Evolutionary conservation across 805 yeast species (phyloP).

Genomic region (Ogataea ramenticola): DNA sequence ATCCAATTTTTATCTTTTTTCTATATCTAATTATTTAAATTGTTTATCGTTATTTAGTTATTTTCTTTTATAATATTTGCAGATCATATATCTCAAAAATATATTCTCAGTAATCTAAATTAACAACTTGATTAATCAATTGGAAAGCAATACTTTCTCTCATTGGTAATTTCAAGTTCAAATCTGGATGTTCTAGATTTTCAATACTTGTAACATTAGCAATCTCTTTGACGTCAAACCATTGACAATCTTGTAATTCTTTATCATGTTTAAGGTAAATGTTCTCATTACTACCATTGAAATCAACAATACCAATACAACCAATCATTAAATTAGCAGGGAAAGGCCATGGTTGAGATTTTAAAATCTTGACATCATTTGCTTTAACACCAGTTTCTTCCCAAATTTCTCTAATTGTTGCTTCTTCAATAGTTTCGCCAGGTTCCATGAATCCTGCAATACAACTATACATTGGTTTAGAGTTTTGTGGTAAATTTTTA

Average conservation of each 20-base stretch:
- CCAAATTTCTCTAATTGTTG: slow-evolving; percentile 85
- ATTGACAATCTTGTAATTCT: slow-evolving; percentile 77
- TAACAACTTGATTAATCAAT: slow-evolving; percentile 32
- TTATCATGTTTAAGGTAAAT: slow-evolving; percentile 77
- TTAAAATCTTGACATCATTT: slow-evolving; percentile 47
- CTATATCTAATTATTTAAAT: not conserved
- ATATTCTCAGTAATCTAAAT: not conserved
- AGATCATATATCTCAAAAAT: too few relatives aligned
- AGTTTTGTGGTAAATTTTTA: slow-evolving; percentile 2
- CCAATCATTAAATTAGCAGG: slow-evolving; percentile 94
- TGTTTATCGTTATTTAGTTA: not conserved
- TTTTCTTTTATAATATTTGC: too few relatives aligned
- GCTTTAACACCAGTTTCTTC: slow-evolving; percentile 88
- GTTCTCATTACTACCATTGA: slow-evolving; percentile 54
- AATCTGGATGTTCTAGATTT: slow-evolving; percentile 23
- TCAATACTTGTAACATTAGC: slow-evolving; percentile 28
- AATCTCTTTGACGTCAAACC: slow-evolving; percentile 63
- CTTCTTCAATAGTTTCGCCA: slow-evolving; percentile 83
- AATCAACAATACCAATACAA: slow-evolving; percentile 72
- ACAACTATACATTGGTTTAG: slow-evolving; percentile 58
- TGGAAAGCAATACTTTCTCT: slow-evolving; percentile 35
- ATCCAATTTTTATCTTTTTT: not conserved
- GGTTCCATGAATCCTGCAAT: slow-evolving; percentile 97
- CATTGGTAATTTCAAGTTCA: slow-evolving; percentile 35
- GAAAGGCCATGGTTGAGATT: slow-evolving; percentile 96